phyloP scores from a whole-genome alignment of 2,329 filamentous ascomycete genomes.

The Botryotinia narcissicola region DNA sequence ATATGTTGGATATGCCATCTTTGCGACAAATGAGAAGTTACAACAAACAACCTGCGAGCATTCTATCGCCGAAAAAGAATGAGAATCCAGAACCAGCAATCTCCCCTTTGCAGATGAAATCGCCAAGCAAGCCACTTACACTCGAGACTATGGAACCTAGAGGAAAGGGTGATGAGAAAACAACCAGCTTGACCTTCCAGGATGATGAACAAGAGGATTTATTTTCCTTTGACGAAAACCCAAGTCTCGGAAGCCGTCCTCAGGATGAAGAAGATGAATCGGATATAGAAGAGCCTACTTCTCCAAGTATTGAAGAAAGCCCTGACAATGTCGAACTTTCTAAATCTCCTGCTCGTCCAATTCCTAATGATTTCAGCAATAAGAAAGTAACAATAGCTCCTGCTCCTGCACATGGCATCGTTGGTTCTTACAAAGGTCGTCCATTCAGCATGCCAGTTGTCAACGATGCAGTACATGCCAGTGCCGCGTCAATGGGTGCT shows the following conservation, averaged over 20 bases:
- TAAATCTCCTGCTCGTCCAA: constrained; percentile 20
- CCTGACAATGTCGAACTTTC: constrained; percentile 15
- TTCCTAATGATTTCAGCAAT: background rate
- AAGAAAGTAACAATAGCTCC: constrained; percentile 5
- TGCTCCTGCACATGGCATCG: constrained; percentile 21
- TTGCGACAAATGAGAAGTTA: constrained; percentile 24
- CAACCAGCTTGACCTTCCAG: constrained; percentile 20
- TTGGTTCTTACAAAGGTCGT: constrained; percentile 54
- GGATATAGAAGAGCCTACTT: constrained; percentile 15
- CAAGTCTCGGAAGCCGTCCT: constrained; percentile 18
- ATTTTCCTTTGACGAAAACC: constrained; percentile 35
- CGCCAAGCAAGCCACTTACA: constrained; percentile 20
- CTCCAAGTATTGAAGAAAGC: constrained; percentile 7
- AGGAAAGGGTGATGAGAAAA: constrained; percentile 18
- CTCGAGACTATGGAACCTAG: constrained; percentile 11
- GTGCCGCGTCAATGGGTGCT: constrained; percentile 49
- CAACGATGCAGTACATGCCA: constrained; percentile 49
- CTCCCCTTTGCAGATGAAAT: background rate
- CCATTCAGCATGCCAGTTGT: constrained; percentile 54
- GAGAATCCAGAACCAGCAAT: constrained; percentile 7
- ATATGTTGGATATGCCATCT: constrained; percentile 33
- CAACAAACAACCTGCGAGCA: constrained; percentile 22
- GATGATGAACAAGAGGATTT: constrained; percentile 33
- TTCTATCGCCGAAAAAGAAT: constrained; percentile 7
- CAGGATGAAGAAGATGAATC: constrained; percentile 20